phyloP scores from a whole-genome alignment of 169 alveolate genomes.

The Plasmodium reichenowi region DNA sequence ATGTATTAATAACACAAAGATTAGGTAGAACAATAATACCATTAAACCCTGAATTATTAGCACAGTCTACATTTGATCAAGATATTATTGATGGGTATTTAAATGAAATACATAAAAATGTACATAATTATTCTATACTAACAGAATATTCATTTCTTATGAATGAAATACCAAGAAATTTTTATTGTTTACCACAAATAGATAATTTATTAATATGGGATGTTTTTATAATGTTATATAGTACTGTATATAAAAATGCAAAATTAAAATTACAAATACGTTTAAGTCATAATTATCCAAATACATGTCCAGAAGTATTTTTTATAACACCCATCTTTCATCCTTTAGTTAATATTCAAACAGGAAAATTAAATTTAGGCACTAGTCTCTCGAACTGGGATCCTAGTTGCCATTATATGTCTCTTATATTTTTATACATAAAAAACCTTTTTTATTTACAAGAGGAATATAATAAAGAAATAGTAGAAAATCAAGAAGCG shows the following conservation, averaged over 20 bases:
- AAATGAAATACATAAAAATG: conserved; percentile 51
- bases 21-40: conserved; percentile 70
- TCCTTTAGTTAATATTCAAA: conserved; percentile 38
- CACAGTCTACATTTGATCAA: conserved; percentile 52
- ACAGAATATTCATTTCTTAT: conserved; percentile 65
- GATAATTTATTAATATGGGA: conserved; percentile 63
- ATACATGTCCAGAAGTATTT: conserved; percentile 47
- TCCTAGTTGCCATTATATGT: conserved; percentile 58
- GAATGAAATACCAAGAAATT: conserved; percentile 48
- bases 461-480: conserved; percentile 39
- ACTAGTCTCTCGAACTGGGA: conserved; percentile 20
- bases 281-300: conserved; percentile 53
- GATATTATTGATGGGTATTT: conserved; percentile 50
- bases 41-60: conserved; percentile 51
- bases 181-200: conserved; percentile 56
- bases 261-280: conserved; percentile 47
- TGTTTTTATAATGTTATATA: conserved; percentile 35
- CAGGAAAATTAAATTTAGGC: conserved; percentile 69
- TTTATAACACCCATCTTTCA: conserved; percentile 51
- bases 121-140: conserved; percentile 41
- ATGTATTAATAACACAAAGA: conserved; percentile 29
- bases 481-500: conserved; percentile 47
- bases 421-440: conserved; percentile 49
- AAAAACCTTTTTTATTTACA: conserved; percentile 52
- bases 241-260: conserved; percentile 52